phyloP scores from a whole-genome alignment of 495 filamentous ascomycete species.

The Neurospora tetrasperma region DNA sequence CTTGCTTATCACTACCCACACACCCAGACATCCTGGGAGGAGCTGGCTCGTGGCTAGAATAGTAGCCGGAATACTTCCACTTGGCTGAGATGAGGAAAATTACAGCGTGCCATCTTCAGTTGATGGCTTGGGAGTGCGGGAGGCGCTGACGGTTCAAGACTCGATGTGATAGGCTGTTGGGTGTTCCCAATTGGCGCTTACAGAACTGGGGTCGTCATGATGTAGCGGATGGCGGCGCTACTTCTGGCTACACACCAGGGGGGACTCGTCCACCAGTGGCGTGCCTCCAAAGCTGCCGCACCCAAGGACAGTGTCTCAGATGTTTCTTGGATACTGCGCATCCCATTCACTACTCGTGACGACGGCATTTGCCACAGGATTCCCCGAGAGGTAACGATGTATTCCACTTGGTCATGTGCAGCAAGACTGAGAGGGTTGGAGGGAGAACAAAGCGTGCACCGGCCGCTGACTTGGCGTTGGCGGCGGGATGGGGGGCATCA shows the following conservation, averaged over 20 bases:
- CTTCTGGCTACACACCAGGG: slow-evolving; percentile 17
- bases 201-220: slow-evolving; percentile 29
- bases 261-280: slow-evolving; percentile 31
- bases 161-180: slow-evolving; percentile 36
- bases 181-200: slow-evolving; percentile 43
- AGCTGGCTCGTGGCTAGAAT: slow-evolving; percentile 10
- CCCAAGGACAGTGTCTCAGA: slow-evolving; percentile 39
- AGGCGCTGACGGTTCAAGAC: slow-evolving; percentile 13
- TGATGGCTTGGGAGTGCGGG: slow-evolving; percentile 2
- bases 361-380: slow-evolving; percentile 30
- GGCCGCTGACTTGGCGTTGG: neutral
- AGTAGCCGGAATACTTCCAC: slow-evolving; percentile 8
- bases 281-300: slow-evolving; percentile 32
- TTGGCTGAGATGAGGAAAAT: slow-evolving; percentile 1
- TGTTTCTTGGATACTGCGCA: slow-evolving; percentile 30
- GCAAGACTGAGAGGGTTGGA: neutral
- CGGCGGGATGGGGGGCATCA: neutral
- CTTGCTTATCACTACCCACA: neutral
- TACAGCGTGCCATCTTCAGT: slow-evolving; percentile 2
- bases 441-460: neutral
- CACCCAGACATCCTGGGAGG: slow-evolving; percentile 4
- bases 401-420: neutral
- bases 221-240: slow-evolving; percentile 39
- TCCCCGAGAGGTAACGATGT: slow-evolving; percentile 15
- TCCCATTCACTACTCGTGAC: slow-evolving; percentile 8